These are phyloP conservation scores for Cryomyces antarcticus DNA, from an alignment of 495 filamentous ascomycete species.

Conservation along the genomic window DNA sequence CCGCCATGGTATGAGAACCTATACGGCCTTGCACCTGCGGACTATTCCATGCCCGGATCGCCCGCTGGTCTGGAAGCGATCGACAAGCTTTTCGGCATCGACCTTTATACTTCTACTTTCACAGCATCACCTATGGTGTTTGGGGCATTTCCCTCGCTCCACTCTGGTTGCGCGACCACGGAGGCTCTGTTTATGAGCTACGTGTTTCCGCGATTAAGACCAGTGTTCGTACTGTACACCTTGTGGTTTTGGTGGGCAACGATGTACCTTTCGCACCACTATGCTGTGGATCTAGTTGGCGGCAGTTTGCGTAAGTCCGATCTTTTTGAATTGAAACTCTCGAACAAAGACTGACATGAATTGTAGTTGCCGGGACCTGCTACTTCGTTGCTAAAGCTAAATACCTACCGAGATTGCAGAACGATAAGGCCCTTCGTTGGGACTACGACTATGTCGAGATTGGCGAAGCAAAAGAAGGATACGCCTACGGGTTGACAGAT, in stretches of 20 bases:
- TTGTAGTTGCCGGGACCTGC: constrained; percentile 42
- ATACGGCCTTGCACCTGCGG: constrained; percentile 71
- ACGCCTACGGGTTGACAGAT: constrained; percentile 34
- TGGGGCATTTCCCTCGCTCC: constrained; percentile 81
- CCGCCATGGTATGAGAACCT: constrained; percentile 87
- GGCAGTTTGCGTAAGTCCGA: constrained; percentile 44
- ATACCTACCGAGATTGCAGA: constrained; percentile 63
- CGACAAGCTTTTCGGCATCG: constrained; percentile 69
- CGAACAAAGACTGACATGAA: constrained; percentile 1
- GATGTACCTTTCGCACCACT: constrained; percentile 93
- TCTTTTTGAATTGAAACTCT: not conserved
- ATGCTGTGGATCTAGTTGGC: constrained; percentile 78
- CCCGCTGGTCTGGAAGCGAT: constrained; percentile 78
- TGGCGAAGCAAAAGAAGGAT: constrained; percentile 36
- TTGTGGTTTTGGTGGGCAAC: constrained; percentile 97
- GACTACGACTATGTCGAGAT: constrained; percentile 86
- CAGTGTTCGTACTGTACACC: constrained; percentile 59
- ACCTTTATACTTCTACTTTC: constrained; percentile 82
- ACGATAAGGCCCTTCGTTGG: constrained; percentile 74
- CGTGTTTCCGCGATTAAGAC: constrained; percentile 60
- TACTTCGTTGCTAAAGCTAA: constrained; percentile 64
- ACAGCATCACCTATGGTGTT: constrained; percentile 79
- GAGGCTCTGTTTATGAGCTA: constrained; percentile 86
- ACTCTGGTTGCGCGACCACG: constrained; percentile 66
- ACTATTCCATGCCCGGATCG: constrained; percentile 74